Conservation (phyloP, 2,329 filamentous ascomycete species). For the Xylariaceae sp. region DNA sequence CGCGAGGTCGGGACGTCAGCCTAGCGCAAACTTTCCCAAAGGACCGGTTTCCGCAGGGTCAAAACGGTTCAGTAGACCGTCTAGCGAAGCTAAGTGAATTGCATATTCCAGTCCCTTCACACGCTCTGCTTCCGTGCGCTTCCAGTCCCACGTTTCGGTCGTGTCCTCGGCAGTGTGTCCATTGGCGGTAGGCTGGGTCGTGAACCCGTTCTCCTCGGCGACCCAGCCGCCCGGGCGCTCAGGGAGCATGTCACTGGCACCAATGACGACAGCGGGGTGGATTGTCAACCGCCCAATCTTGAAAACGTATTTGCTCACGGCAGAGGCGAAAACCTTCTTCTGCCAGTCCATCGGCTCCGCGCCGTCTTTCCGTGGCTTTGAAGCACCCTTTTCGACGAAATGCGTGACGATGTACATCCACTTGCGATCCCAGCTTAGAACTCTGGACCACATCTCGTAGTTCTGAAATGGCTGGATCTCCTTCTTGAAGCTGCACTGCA, state of each 20-base stretch:
- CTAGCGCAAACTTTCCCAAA: constrained; percentile 45
- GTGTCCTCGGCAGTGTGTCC: constrained; percentile 32
- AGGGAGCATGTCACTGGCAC: constrained; percentile 70
- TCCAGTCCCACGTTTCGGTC: constrained; percentile 52
- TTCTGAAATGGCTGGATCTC: constrained; percentile 67
- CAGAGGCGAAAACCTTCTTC: constrained; percentile 66
- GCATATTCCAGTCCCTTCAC: constrained; percentile 53
- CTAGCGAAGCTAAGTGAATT: constrained; percentile 53
- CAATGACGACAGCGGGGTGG: constrained; percentile 72
- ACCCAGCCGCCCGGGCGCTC: constrained; percentile 64
- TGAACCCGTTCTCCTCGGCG: constrained; percentile 33
- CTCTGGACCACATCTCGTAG: constrained; percentile 70
- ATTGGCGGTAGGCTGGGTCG: constrained; percentile 18
- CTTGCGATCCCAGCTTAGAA: constrained; percentile 75
- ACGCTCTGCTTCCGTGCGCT: constrained; percentile 51
- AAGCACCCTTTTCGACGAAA: constrained; percentile 62
- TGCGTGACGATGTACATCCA: constrained; percentile 76
- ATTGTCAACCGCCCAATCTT: constrained; percentile 81
- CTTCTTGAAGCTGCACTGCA: constrained; percentile 67
- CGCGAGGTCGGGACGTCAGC: constrained; percentile 22
- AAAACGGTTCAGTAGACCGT: constrained; percentile 49
- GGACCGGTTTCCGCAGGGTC: constrained; percentile 51
- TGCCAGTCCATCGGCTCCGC: constrained; percentile 45
- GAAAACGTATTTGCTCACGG: constrained; percentile 76
- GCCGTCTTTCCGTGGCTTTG: constrained; percentile 43